Conservation (phyloP, 306 rosid genomes). For the Senna tora region DNA sequence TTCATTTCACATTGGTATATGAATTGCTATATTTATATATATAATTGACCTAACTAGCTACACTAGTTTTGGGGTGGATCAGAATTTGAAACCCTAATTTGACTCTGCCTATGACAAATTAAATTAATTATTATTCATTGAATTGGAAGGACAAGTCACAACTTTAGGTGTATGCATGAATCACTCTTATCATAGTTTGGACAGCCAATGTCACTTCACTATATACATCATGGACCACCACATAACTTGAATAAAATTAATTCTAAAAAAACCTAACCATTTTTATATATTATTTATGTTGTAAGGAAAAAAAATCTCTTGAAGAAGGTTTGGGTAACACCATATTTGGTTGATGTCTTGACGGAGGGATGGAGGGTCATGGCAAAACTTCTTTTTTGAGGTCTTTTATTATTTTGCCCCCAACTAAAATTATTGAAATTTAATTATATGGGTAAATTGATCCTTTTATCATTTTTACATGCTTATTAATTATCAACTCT, state of each 20-base stretch:
- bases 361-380: too few species aligned
- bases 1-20: neutral
- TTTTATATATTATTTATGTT: too few species aligned
- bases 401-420: too few species aligned
- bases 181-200: neutral
- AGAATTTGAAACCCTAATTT: neutral
- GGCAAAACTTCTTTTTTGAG: too few species aligned
- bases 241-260: neutral
- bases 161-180: neutral
- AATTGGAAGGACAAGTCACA: neutral
- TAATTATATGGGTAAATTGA: too few species aligned
- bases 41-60: neutral
- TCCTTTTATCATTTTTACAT: too few species aligned
- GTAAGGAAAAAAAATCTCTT: too few species aligned
- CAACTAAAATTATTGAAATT: too few species aligned
- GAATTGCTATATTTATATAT: neutral
- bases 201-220: neutral
- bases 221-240: neutral
- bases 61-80: neutral
- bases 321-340: too few species aligned
- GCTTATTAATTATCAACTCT: too few species aligned
- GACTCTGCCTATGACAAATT: constrained; percentile 4
- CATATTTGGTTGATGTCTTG: too few species aligned
- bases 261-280: constrained; percentile 1
- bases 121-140: neutral